Evolutionary conservation across 1,284 basidiomycete species (phyloP).

Genomic region (Anthracocystis setariae): DNA sequence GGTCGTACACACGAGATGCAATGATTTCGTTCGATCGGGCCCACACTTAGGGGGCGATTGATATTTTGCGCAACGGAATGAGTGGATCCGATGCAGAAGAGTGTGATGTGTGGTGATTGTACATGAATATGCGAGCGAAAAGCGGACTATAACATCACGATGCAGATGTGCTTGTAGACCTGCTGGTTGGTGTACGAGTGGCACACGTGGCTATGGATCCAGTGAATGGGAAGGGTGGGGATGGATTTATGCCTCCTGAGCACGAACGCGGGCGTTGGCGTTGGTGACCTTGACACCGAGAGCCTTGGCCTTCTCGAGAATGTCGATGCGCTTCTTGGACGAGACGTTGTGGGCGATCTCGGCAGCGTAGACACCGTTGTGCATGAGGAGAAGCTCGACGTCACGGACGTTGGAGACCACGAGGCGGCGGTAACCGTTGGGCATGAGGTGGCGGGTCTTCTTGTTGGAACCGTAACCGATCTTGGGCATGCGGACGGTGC

Average conservation of each 20-base stretch:
- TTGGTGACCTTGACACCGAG: constrained; percentile 82
- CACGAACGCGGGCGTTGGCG: constrained; percentile 90
- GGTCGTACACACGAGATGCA: neutral
- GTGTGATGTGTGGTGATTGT: constrained; percentile 35
- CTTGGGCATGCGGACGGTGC: constrained; percentile 64
- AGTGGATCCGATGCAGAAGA: constrained; percentile 5
- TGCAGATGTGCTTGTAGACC: constrained; percentile 16
- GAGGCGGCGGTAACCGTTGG: constrained; percentile 67
- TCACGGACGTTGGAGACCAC: constrained; percentile 66
- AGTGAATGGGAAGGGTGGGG: constrained; percentile 1
- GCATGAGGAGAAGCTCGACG: constrained; percentile 70
- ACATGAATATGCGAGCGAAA: constrained; percentile 42
- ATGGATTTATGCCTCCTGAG: constrained; percentile 78
- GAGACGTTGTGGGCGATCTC: constrained; percentile 97
- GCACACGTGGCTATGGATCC: constrained; percentile 22
- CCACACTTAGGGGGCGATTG: constrained; percentile 42
- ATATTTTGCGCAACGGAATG: constrained; percentile 30
- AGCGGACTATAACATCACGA: constrained; percentile 21
- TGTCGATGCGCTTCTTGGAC: constrained; percentile 92
- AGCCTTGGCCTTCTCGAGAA: constrained; percentile 79
- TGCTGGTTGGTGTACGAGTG: neutral
- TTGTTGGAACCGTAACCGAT: constrained; percentile 68
- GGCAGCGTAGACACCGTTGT: constrained; percentile 95
- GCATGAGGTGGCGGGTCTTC: constrained; percentile 68
- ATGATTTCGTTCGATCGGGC: constrained; percentile 22